Evolutionary conservation across 2,329 filamentous ascomycete genomes (phyloP).

Genomic region (Decorospora gaudefroyi): DNA sequence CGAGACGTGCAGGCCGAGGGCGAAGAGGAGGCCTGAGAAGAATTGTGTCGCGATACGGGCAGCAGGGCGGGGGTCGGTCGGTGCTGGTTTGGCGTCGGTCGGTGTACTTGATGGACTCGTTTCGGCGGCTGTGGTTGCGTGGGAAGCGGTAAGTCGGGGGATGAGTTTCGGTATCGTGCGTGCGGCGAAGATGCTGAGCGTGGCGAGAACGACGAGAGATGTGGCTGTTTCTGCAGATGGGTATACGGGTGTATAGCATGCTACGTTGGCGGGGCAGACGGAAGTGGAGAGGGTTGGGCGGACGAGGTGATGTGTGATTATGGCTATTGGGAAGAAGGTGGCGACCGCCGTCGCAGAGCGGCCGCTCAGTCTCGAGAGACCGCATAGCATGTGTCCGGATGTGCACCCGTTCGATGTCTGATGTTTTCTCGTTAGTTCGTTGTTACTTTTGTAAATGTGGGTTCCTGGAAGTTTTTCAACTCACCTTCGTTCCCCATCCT

Average conservation of each 20-base stretch:
- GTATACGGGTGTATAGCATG: constrained; percentile 55
- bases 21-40: constrained; percentile 56
- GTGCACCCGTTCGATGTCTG: constrained; percentile 55
- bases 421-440: constrained; percentile 10
- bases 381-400: constrained; percentile 61
- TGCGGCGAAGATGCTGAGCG: constrained; percentile 32
- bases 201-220: constrained; percentile 44
- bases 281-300: constrained; percentile 48
- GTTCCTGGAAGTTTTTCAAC: neutral
- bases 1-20: constrained; percentile 56
- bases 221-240: constrained; percentile 42
- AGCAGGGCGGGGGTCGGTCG: constrained; percentile 4
- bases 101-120: too few species aligned
- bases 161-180: constrained; percentile 31
- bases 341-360: constrained; percentile 55
- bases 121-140: neutral
- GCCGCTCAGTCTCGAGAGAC: constrained; percentile 55
- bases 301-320: constrained; percentile 47
- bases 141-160: constrained; percentile 10
- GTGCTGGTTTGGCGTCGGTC: constrained; percentile 15
- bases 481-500: constrained; percentile 60
- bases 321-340: constrained; percentile 42
- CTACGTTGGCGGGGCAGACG: constrained; percentile 44
- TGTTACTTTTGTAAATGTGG: constrained; percentile 11
- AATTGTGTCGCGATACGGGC: constrained; percentile 50